These are phyloP conservation scores for Neospora caninum DNA, from an alignment of 169 alveolate species.

Conservation along the genomic window DNA sequence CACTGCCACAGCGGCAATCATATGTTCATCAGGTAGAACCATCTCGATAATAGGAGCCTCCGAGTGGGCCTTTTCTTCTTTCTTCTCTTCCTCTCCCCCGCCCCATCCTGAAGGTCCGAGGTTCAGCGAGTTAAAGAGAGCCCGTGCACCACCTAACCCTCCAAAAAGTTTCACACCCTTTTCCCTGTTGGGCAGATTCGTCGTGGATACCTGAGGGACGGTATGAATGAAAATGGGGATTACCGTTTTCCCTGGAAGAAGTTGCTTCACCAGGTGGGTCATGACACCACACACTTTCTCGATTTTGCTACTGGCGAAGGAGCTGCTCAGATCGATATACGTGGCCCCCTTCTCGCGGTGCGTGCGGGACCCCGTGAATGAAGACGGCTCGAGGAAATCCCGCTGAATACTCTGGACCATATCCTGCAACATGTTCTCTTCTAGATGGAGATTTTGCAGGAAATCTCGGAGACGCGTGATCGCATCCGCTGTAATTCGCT, in stretches of 20 bases:
- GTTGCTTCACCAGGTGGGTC: background rate
- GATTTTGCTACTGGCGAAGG: background rate
- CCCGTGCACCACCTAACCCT: background rate
- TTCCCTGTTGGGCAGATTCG: background rate
- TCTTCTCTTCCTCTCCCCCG: background rate
- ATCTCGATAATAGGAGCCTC: background rate
- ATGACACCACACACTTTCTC: constrained; percentile 1
- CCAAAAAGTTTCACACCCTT: background rate
- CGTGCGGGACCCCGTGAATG: background rate
- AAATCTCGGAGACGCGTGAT: background rate
- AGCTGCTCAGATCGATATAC: constrained; percentile 6
- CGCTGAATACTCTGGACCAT: constrained; percentile 1
- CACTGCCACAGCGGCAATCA: background rate
- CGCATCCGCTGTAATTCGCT: background rate
- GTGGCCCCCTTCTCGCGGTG: background rate
- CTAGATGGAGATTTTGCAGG: background rate
- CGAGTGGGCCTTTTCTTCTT: background rate
- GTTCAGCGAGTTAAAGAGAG: background rate
- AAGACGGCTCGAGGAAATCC: background rate
- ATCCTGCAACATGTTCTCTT: background rate
- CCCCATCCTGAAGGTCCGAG: background rate
- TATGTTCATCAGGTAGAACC: background rate
- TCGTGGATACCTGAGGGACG: background rate
- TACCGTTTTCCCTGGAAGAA: background rate
- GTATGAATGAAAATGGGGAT: constrained; percentile 9